These are phyloP conservation scores for Alternaria triticina DNA, from an alignment of 2,329 filamentous ascomycete genomes.

Conservation along the genomic window DNA sequence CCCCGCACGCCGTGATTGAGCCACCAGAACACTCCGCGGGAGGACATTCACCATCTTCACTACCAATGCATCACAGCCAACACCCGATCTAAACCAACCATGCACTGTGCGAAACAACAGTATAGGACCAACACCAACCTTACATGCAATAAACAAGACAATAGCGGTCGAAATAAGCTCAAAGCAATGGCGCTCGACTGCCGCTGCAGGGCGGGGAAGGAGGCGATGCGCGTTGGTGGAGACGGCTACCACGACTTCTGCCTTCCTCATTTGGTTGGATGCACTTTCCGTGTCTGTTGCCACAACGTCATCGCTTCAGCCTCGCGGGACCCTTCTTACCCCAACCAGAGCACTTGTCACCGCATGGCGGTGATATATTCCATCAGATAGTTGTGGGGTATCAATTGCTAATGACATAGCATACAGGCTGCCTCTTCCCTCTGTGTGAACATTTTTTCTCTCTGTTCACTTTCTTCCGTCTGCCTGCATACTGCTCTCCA, in stretches of 20 bases:
- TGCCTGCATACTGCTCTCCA: constrained; percentile 1
- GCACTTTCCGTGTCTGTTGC: background rate
- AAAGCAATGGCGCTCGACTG: constrained; percentile 20
- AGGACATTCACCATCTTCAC: background rate
- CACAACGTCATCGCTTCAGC: constrained; percentile 1
- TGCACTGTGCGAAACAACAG: background rate
- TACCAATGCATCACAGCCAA: background rate
- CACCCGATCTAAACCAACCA: background rate
- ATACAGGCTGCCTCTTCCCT: background rate
- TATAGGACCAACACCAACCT: background rate
- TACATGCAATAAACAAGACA: background rate
- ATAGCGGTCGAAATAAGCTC: constrained; percentile 30
- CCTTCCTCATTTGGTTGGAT: constrained; percentile 28
- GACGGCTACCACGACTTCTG: constrained; percentile 21
- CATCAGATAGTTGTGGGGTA: background rate
- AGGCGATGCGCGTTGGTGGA: constrained; percentile 29
- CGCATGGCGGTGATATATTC: background rate
- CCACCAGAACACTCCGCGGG: background rate
- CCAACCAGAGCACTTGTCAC: background rate
- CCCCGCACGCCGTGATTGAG: background rate
- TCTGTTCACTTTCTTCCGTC: background rate
- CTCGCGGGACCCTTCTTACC: background rate
- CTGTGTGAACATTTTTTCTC: background rate
- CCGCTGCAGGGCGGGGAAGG: constrained; percentile 26
- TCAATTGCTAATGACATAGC: background rate